Evolutionary conservation across 805 yeast species (phyloP), one percentile per base, ranked within the genome.

Genomic region (Zygosaccharomyces pseudorouxii): DNA sequence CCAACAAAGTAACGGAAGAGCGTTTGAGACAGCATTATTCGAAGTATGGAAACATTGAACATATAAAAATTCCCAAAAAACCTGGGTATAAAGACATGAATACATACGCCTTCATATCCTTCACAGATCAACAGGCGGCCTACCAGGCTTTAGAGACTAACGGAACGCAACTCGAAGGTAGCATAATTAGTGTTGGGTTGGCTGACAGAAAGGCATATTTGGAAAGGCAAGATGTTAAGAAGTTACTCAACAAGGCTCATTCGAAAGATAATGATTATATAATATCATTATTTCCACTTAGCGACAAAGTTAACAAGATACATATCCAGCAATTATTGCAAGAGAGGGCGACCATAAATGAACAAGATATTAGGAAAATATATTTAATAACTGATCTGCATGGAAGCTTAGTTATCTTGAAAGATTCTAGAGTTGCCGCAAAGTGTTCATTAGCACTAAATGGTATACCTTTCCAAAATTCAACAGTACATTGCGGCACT

Each of bases 61-160:
- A 64, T 33, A 62, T 85, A 0, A 71, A 60, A 38, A 56, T 59
- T 3, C 63, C 66, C 6, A 36, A n/a, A 6, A 44, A 30, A 1
- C 45, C 48, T 12, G 31, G 37, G 10, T 75, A 81, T 57, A 80
- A 79, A 40, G 90, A 92, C 0, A 10, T 9, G 12, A 2, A 8
- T 3, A 25, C 28, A 25, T 82, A 75, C 62, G 95, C 84, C 0
- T 85, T 86, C 58, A 66, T 86, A 0, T 69, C 78, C 0, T 85
- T 79, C 55, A 49, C 58, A 2, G 63, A 65, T 0, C 59, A 64
- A 7, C 72, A 70, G 1, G 74, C 72, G 2, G 86, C 89, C 0
- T 57, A 65, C 0, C 59, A 60, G 3, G 81, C 88, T 0, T 53
- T 81, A 10, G 58, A 62, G 8, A 52, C 74, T 41, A 71, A 81